Evolutionary conservation across 768 basidiomycete genomes (phyloP), one percentile per base, ranked within the genome.

Genomic region (Suillus placidus): DNA sequence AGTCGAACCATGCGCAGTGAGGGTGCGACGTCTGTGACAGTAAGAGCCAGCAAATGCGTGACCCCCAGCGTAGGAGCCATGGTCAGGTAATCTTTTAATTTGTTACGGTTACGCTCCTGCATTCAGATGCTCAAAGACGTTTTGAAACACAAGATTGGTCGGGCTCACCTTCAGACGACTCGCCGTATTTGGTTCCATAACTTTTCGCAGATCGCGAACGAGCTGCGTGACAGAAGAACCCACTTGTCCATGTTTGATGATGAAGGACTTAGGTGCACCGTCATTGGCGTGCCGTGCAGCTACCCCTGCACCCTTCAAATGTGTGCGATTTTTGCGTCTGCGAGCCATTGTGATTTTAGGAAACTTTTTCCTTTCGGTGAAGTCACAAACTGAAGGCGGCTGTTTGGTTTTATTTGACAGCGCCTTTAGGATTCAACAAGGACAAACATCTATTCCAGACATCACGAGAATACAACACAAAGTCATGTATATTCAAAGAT

Each of bases 131-230:
- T 63, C 66, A 37, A 23, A 60, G 34, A 26, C 66, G 12, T 35
- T n/a, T 35, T 35, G 20, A 60, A 52, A 52, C 34, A 10, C 23
- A 61, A n/a, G 18, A 40, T 56, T 63, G 38, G 47, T 55, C 37
- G 55, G 55, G 2, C 58, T 66, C 40, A 97, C 96, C 79, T 82
- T 89, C n/a, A 99, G 84, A 60, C 97, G 85, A 68, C 89, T 90
- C 23, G 97, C 97, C 16, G 97, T 99, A 73, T 98, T 94, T 66
- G 97, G 97, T 76, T 99, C 97, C 93, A 99, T 94, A 66, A 97
- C 93, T 78, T 93, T 93, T 72, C 97, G 84, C 73, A 97, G 81
- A 79, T 99, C 97, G 64, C 93, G 86, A 23, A 98, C 96, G 43
- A 99, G 90, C 73, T 95, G 93, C 6, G 88, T 80, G 64, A 98